phyloP scores from a whole-genome alignment of 2,329 filamentous ascomycete genomes.

The Microdochium bolleyi region DNA sequence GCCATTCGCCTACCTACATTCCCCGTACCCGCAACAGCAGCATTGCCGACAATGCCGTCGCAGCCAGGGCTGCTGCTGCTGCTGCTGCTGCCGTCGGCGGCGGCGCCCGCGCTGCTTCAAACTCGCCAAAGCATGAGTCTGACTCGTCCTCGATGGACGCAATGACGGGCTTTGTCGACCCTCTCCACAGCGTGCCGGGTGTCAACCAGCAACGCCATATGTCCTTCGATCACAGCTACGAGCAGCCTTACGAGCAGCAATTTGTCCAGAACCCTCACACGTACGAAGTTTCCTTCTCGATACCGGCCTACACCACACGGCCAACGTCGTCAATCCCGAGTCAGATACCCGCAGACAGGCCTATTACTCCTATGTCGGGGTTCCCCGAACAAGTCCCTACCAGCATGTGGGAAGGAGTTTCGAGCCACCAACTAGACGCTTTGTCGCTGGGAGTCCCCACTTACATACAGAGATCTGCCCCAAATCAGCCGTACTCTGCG shows the following conservation, averaged over 20 bases:
- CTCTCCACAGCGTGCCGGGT: not conserved
- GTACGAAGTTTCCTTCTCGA: not conserved
- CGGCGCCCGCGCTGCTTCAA: conserved; percentile 2
- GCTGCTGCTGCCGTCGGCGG: too few relatives aligned
- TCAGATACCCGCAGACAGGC: not conserved
- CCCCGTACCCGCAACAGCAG: conserved; percentile 42
- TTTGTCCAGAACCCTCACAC: not conserved
- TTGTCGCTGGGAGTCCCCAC: not conserved
- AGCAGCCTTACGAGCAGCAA: not conserved
- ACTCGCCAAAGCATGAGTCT: not conserved
- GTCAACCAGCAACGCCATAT: not conserved
- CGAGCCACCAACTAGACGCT: not conserved
- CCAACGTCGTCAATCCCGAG: not conserved
- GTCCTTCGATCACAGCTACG: not conserved
- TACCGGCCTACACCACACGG: not conserved
- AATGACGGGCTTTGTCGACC: not conserved
- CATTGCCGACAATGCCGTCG: conserved; percentile 25
- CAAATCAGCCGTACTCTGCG: not conserved
- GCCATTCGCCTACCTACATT: conserved; percentile 49
- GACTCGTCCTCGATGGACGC: not conserved
- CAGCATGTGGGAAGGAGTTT: not conserved
- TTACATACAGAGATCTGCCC: not conserved
- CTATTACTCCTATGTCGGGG: not conserved
- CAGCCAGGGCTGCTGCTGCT: conserved; percentile 14
- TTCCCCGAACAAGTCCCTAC: not conserved